Evolutionary conservation across 768 basidiomycete species (phyloP), one percentile per base, ranked within the genome.

Genomic region (Amanita molliuscula): DNA sequence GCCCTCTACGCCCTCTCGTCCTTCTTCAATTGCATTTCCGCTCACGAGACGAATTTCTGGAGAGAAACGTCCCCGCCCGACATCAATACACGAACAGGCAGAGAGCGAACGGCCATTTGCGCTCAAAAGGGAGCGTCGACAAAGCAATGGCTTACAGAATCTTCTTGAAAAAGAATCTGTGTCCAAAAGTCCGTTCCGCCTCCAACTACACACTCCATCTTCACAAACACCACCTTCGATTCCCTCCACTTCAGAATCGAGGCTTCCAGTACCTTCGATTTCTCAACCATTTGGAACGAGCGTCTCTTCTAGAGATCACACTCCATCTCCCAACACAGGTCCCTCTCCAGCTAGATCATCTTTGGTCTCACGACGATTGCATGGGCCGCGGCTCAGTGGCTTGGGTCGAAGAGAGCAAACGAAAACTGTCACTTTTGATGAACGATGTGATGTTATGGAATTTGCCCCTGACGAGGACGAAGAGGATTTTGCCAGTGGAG

Each of bases 391-490:
- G 26, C 66, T 76, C 3, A 78, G 72, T 48, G 73, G 70, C 21
- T 71, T 70, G 44, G 65, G 67, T 1, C 73, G 59, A 58, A 73
- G 78, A 18, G 76, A 78, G 56, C 73, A 78, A 25, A 65, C 84
- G 53, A 91, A 89, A 62, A 89, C 79, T 0, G 90, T 93, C 23
- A 85, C 79, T 1, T 93, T 86, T 51, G 76, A 83, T 61, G 83
- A 87, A 54, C 74, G 79, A 9, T 87, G 84, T 55, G 88, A 92
- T 53, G 88, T 93, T 9, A 64, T 90, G 26, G 88, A 90, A 59
- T 89, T 88, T 60, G 82, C 87, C 50, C 67, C 74, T 16, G 84
- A 78, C 10, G 76, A 85, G 45, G 71, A 62, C 15, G 64, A 62
- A 6, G 61, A 62, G 18, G 62, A 68, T 8, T 57, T 60, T 31